Percentiles rank a stretch among this genome's conserved stretches.
phyloP scores from a whole-genome alignment of 1,139 yeast genomes.

The Magnusiomyces sp. region DNA sequence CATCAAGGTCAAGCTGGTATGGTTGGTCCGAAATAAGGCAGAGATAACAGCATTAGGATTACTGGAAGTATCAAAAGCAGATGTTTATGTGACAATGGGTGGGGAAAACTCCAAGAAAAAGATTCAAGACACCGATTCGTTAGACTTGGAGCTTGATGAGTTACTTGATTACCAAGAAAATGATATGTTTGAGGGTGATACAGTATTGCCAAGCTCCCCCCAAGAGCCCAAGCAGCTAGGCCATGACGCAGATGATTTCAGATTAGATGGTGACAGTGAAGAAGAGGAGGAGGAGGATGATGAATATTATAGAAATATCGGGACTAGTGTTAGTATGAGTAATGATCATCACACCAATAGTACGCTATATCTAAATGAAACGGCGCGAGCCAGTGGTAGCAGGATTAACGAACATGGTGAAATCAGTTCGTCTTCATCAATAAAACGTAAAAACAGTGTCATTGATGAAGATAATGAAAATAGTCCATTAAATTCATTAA shows the following conservation, averaged over 20 bases:
- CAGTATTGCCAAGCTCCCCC: too few species aligned
- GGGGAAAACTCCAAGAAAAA: constrained; percentile 4
- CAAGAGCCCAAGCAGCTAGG: too few species aligned
- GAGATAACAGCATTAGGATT: constrained; percentile 39
- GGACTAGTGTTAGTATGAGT: too few species aligned
- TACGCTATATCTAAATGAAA: neutral
- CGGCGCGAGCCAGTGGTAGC: neutral
- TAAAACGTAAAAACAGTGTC: too few species aligned
- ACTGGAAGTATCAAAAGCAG: constrained; percentile 27
- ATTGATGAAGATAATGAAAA: neutral
- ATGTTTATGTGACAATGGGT: constrained; percentile 32
- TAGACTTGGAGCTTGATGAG: too few species aligned
- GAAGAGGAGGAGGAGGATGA: constrained; percentile 14
- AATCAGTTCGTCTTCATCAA: too few species aligned
- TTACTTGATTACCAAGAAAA: too few species aligned
- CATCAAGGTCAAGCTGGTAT: constrained; percentile 31
- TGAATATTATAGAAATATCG: neutral
- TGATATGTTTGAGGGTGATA: too few species aligned
- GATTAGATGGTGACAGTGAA: constrained; percentile 4
- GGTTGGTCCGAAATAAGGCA: constrained; percentile 44
- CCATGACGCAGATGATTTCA: too few species aligned
- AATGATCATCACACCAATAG: too few species aligned
- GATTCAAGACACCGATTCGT: too few species aligned
- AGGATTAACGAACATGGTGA: neutral
- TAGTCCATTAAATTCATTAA: neutral